Conservation (phyloP, 2,329 filamentous ascomycete species). For the Pestalotiopsis sp. region DNA sequence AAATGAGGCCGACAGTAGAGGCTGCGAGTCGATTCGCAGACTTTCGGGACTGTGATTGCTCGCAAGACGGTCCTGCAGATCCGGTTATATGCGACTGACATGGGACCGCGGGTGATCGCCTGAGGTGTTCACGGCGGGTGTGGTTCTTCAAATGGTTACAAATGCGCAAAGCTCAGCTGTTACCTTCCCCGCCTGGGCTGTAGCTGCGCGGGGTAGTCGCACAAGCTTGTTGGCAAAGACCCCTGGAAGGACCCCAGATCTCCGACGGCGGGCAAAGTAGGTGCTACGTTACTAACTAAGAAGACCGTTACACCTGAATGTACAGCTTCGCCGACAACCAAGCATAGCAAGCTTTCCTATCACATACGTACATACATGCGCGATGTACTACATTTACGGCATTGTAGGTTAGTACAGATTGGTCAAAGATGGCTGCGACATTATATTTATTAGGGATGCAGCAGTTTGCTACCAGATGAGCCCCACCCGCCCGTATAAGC, state of each 20-base stretch:
- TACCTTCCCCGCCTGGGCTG: background rate
- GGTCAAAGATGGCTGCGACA: no score
- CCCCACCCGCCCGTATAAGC: background rate
- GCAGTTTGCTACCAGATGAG: background rate
- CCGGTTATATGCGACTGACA: conserved; percentile 2
- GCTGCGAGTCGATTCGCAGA: background rate
- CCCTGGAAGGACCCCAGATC: background rate
- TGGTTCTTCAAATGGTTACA: background rate
- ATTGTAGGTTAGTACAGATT: no score
- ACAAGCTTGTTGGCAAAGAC: background rate
- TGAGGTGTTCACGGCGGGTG: background rate
- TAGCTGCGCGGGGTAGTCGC: background rate
- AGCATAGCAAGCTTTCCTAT: no score
- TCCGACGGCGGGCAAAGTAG: background rate
- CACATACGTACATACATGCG: no score
- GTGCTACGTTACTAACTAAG: no score
- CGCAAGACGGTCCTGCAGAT: conserved; percentile 1
- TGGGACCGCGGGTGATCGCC: background rate
- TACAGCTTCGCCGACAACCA: no score
- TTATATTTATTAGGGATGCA: background rate
- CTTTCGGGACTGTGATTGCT: background rate
- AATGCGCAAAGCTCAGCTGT: background rate
- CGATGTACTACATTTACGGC: no score
- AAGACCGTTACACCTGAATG: no score
- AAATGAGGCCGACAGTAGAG: background rate